Evolutionary conservation across 116 monocot genomes (phyloP).

Genomic region (Phalaenopsis hybrid): DNA sequence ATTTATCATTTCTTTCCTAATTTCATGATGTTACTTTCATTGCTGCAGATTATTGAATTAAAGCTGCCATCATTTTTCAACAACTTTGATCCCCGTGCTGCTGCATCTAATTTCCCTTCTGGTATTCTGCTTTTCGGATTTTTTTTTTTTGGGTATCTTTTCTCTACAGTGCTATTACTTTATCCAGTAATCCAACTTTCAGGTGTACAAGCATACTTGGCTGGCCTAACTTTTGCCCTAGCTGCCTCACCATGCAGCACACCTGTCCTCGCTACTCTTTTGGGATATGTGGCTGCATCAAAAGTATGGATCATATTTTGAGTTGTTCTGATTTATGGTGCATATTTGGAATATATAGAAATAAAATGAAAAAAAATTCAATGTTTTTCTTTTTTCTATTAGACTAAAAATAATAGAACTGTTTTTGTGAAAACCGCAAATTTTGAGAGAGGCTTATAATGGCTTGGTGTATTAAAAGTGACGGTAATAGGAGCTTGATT

Average conservation of each 20-base stretch:
- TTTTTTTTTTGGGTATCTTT: not conserved
- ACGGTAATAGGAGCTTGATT: too few relatives aligned
- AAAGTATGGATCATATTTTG: slow-evolving; percentile 39
- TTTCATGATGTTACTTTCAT: not conserved
- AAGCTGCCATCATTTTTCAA: slow-evolving; percentile 90
- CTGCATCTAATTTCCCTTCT: slow-evolving; percentile 89
- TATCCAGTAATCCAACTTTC: slow-evolving; percentile 10
- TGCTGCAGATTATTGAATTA: slow-evolving; percentile 74
- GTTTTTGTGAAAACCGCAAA: too few relatives aligned
- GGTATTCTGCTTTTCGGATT: slow-evolving; percentile 24
- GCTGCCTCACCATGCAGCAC: slow-evolving; percentile 99
- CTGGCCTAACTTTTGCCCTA: slow-evolving; percentile 91
- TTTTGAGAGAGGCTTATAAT: too few relatives aligned
- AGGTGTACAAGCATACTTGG: slow-evolving; percentile 98
- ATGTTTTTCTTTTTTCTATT: too few relatives aligned
- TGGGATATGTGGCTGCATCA: slow-evolving; percentile 86
- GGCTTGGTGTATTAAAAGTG: too few relatives aligned
- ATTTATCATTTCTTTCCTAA: not conserved
- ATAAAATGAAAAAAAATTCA: too few relatives aligned
- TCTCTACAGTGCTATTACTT: not conserved
- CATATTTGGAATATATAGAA: too few relatives aligned
- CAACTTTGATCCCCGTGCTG: slow-evolving; percentile 81
- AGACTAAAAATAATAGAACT: too few relatives aligned
- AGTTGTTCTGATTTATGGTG: not conserved
- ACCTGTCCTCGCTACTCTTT: slow-evolving; percentile 90